Conservation (phyloP, 1,284 basidiomycete species). For the Tylopilus sp. region DNA sequence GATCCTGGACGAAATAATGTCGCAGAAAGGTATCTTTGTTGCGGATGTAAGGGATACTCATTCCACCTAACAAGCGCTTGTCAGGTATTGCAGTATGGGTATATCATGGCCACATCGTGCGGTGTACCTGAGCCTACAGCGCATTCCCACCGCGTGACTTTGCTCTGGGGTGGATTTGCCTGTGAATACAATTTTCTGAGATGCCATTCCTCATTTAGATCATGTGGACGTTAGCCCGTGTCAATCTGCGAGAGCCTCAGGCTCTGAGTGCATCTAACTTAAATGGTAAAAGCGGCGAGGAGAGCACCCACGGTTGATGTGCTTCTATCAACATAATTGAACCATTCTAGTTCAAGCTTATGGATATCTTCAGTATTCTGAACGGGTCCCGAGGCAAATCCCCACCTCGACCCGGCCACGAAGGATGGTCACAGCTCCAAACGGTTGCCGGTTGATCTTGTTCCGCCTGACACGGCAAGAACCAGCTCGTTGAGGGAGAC, state of each 20-base stretch:
- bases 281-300: constrained; percentile 11
- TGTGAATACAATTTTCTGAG: neutral
- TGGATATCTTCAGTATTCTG: constrained; percentile 1
- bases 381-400: constrained; percentile 6
- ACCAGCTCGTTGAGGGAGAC: neutral
- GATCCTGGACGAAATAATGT: neutral
- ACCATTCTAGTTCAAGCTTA: constrained; percentile 6
- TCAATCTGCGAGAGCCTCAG: constrained; percentile 4
- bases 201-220: constrained; percentile 2
- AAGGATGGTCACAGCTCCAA: neutral
- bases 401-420: neutral
- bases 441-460: constrained; percentile 13
- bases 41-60: neutral
- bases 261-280: constrained; percentile 7
- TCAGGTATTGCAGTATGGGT: neutral
- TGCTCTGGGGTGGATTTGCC: neutral
- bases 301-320: constrained; percentile 9
- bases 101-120: neutral
- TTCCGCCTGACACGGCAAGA: constrained; percentile 2
- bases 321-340: constrained; percentile 8
- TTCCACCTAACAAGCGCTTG: constrained; percentile 8
- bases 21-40: constrained; percentile 7
- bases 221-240: neutral
- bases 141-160: neutral
- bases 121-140: neutral